Conservation (phyloP, 2,329 filamentous ascomycete genomes). For the Intubia oerlemansii region DNA sequence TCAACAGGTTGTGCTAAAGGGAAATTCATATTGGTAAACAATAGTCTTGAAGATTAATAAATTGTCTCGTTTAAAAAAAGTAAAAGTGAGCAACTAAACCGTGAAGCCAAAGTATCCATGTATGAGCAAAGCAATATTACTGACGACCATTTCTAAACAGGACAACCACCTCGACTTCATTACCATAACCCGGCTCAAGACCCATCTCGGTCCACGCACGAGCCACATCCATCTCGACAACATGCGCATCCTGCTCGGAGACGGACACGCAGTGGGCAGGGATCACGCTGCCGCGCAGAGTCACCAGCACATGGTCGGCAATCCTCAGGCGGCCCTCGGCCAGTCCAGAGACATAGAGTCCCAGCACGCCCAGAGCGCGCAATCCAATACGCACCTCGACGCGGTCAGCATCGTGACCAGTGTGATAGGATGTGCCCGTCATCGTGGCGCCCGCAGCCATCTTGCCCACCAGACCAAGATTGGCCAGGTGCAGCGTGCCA, state of each 20-base stretch:
- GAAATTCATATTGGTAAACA: too few relatives aligned
- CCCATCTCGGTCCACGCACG: conserved; percentile 58
- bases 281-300: conserved; percentile 50
- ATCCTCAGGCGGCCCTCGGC: conserved; percentile 28
- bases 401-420: conserved; percentile 27
- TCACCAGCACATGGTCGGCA: conserved; percentile 46
- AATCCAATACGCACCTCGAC: conserved; percentile 45
- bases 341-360: conserved; percentile 57
- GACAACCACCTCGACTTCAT: too few relatives aligned
- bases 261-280: conserved; percentile 43
- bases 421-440: conserved; percentile 32
- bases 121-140: too few relatives aligned
- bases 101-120: too few relatives aligned
- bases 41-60: too few relatives aligned
- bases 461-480: conserved; percentile 62
- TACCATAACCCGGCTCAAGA: conserved; percentile 37
- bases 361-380: conserved; percentile 60
- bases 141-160: too few relatives aligned
- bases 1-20: too few relatives aligned
- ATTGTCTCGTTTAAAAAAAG: too few relatives aligned
- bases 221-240: conserved; percentile 60
- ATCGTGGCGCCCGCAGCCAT: conserved; percentile 79
- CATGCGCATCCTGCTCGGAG: conserved; percentile 25
- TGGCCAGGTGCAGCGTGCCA: conserved; percentile 37
- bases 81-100: too few relatives aligned